Evolutionary conservation across 2,329 filamentous ascomycete genomes (phyloP), one percentile per base, ranked within the genome.

Genomic region (Cordyceps sp.): DNA sequence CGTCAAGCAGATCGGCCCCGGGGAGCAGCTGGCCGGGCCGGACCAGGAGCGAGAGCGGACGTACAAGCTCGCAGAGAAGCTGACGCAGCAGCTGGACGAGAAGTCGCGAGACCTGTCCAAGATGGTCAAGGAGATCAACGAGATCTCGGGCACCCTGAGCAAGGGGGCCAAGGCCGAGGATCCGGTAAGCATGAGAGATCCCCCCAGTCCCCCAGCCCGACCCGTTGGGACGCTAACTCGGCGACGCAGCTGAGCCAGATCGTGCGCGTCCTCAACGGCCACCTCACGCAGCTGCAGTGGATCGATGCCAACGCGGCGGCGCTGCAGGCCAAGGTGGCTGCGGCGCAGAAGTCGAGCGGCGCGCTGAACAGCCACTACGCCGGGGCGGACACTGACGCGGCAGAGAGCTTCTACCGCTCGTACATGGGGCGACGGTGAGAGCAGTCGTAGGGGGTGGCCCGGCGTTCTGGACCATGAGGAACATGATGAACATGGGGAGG

Each of bases 71-170:
- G 90, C 90, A 2, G 90, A 98, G 64, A 90, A 84, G 55, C 68
- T 94, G 41, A 84, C 84, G 10, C 83, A 93, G 49, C 75, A 83
- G 41, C 64, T 98, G 41, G 86, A 93, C 36, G 85, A 93, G 45
- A 92, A 96, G 73, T 85, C 84, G 48, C 82, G 84, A 50, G 85
- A 93, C 50, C 64, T 98, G 39, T 76, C 74, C 30, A 88, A 84
- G 58, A 96, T 98, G 85, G 93, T 98, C 45, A 86, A 93, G 50
- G 90, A 96, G 57, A 93, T 98, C 51, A 98, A 98, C 52, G 74
- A 78, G 43, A 88, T 92, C 39, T 90, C 83, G n/a, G 71, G 81
- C 33, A 84, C 77, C 17, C 61, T 98, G 42, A 88, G 75, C 66
- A 93, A 92, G 66, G 84, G 80, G 36, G 78, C 70, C 56, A 92